phyloP scores from a whole-genome alignment of 805 yeast genomes.

The Schizosaccharomyces cryophilus region DNA sequence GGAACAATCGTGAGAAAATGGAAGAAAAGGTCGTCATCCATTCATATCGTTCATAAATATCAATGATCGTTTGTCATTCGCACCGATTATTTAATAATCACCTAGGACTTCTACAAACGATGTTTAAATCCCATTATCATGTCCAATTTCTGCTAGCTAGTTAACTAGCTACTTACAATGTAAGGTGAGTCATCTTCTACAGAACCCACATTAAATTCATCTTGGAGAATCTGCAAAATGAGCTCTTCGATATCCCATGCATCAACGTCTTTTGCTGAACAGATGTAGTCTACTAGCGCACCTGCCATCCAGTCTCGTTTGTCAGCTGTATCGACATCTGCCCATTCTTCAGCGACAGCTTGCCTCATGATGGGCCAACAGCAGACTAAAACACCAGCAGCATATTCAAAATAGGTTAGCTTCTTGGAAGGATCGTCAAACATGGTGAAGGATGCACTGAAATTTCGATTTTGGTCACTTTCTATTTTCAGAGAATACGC shows the following conservation, averaged over 20 bases:
- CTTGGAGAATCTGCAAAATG: slow-evolving; percentile 69
- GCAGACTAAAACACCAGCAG: slow-evolving; percentile 65
- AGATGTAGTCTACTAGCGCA: slow-evolving; percentile 54
- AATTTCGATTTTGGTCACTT: too few species aligned
- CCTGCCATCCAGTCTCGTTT: slow-evolving; percentile 91
- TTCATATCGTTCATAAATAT: too few species aligned
- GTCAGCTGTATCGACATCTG: slow-evolving; percentile 74
- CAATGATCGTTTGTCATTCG: too few species aligned
- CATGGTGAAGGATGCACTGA: neutral
- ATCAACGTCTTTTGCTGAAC: slow-evolving; percentile 31
- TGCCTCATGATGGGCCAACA: slow-evolving; percentile 70
- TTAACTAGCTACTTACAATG: slow-evolving; percentile 30
- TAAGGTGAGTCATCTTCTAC: slow-evolving; percentile 78
- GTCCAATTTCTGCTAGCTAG: too few species aligned
- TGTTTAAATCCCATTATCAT: too few species aligned
- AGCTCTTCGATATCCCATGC: slow-evolving; percentile 63
- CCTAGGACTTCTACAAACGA: too few species aligned
- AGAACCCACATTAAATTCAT: slow-evolving; percentile 60
- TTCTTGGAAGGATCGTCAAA: slow-evolving; percentile 1
- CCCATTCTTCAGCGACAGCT: slow-evolving; percentile 87
- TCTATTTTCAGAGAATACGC: too few species aligned
- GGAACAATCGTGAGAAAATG: too few species aligned
- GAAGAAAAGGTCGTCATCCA: too few species aligned
- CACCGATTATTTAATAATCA: too few species aligned
- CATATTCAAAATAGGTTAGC: neutral